These are phyloP conservation scores for Mycothermus thermophilus DNA, from an alignment of 495 filamentous ascomycete genomes.

Conservation along the genomic window DNA sequence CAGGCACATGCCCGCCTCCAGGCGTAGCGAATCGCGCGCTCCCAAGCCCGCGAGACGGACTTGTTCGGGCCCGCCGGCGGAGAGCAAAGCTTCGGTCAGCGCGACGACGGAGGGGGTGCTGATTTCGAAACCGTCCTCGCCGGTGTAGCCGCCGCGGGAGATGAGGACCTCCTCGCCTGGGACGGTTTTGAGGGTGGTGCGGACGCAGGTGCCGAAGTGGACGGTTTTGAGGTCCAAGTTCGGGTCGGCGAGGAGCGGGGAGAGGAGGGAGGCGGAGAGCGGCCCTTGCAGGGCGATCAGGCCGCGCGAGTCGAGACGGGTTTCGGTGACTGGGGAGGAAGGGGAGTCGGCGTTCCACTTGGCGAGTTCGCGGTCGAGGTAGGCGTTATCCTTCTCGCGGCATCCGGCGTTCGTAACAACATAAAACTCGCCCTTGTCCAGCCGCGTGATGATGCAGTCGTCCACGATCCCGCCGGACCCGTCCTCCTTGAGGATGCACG, in stretches of 20 bases:
- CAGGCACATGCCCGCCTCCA: constrained; percentile 95
- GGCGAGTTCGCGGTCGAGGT: constrained; percentile 49
- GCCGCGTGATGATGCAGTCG: constrained; percentile 74
- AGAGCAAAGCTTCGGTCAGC: constrained; percentile 49
- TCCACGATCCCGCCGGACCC: constrained; percentile 82
- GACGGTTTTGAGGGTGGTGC: constrained; percentile 35
- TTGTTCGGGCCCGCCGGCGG: constrained; percentile 42
- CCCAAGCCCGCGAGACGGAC: constrained; percentile 76
- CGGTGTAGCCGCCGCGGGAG: constrained; percentile 85
- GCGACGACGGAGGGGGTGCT: constrained; percentile 49
- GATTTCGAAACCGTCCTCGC: constrained; percentile 97
- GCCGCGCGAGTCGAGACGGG: constrained; percentile 49
- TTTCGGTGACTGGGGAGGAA: constrained; percentile 40
- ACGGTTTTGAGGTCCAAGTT: constrained; percentile 49
- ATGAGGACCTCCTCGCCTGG: constrained; percentile 44
- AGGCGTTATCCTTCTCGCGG: constrained; percentile 69
- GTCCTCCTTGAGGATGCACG: constrained; percentile 57
- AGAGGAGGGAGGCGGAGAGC: constrained; percentile 48
- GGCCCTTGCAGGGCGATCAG: constrained; percentile 86
- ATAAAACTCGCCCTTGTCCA: constrained; percentile 61
- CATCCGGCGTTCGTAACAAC: constrained; percentile 95
- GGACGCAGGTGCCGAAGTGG: constrained; percentile 63
- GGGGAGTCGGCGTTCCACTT: constrained; percentile 49
- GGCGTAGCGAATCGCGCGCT: constrained; percentile 76
- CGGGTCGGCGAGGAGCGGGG: constrained; percentile 30